Evolutionary conservation across 768 basidiomycete genomes (phyloP), one percentile per base, ranked within the genome.

Genomic region (Filobasidium floriforme): DNA sequence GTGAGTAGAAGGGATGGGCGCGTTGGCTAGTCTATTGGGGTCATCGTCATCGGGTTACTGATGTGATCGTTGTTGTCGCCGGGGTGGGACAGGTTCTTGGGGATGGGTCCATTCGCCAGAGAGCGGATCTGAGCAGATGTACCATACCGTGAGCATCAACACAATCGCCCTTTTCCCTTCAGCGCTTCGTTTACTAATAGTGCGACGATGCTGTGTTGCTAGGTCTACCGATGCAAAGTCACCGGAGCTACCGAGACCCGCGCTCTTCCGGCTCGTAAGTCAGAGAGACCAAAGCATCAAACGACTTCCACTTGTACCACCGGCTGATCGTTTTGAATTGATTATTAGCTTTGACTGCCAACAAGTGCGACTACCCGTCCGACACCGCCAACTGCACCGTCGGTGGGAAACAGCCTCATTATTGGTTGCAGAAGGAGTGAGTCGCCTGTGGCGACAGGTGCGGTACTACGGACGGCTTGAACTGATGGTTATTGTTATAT

Each of bases 381-480:
- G 71, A 79, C 54, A 73, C 62, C 1, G 59, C 66, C n/a, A 77
- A 76, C 66, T 79, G 77, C 54, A 77, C 75, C 11, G 61, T 75
- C 14, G 77, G 75, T 1, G 65, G 73, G 22, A 77, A 76, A 59
- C 74, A 74, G 65, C 76, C 76, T 7, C 75, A 75, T 52, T 76
- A 75, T 67, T 79, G 77, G 75, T 68, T 70, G 19, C 76, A 78
- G 59, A 26, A 43, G 11, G 74, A 73, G 59, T 49, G 14, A 49
- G 46, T 22, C 46, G 4, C 4, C 32, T 3, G 9, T 37, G 32
- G 32, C 32, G 46, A n/a, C n/a, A n/a, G n/a, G n/a, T n/a, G n/a
- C n/a, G n/a, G n/a, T n/a, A n/a, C n/a, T n/a, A n/a, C n/a, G n/a
- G n/a, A n/a, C n/a, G n/a, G n/a, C n/a, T n/a, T n/a, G n/a, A 40